Base-by-base conservation (phyloP, 2,329 filamentous ascomycete genomes). In the Aspergillus ruber region DNA sequence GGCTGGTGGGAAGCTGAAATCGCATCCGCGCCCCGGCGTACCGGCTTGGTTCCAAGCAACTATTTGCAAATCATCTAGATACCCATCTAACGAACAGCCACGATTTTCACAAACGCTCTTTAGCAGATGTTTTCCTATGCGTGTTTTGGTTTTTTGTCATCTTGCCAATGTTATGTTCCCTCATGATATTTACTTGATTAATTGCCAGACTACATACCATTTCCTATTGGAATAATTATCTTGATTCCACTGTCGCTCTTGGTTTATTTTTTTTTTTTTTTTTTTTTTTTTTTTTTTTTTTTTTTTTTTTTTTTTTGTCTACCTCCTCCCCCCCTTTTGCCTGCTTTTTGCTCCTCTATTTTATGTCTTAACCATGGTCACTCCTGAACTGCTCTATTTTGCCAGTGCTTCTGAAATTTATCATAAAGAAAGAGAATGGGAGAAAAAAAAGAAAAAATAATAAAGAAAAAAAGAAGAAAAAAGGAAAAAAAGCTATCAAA, bases 1-100 rank as follows among this genome's bases (percentile, higher is more conserved):
- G 93, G 93, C 17, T 98, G 93, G 93, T 98, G 94, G 93, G 93
- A 98, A 73, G 94, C 94, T 10, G 91, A 96, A 68, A 82, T 96
- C 36, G 87, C 90, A 41, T 75, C 74, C 7, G 66, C 71, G 36
- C 66, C 63, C n/a, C 56, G 61, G 35, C 65, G 60, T 47, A 67
- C 77, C 13, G 82, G 82, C 20, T 69, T 85, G 56, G 82, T 85
- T 44, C 82, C 82, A 2, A 83, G 80, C 55, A 85, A 85, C 65
- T 85, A 85, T 60, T 63, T 85, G 47, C 81, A 84, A 66, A 73
- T 74, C 46, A 81, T 79, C 51, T 76, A 63, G 67, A 50, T 48
- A 36, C 49, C 35, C 23, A 48, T 51, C 44, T 63, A 50, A 64
- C 52, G 62, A 63, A 54, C 53, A 49, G 52, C 47, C 48, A 60